Evolutionary conservation across 805 yeast species (phyloP).

Genomic region (Cyberlindnera americana): DNA sequence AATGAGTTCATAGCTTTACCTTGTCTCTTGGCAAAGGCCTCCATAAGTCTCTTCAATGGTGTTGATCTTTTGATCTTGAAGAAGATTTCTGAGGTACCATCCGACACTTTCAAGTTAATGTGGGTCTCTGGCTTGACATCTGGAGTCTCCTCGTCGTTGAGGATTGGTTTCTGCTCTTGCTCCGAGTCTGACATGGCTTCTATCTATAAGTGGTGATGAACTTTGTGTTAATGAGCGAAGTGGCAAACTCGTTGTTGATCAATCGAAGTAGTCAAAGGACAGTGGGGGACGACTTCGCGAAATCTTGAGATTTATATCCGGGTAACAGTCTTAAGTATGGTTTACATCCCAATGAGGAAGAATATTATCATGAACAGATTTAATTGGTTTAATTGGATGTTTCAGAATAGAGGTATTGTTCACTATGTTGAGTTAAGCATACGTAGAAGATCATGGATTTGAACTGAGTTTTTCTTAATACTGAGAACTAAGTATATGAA

Average conservation of each 20-base stretch:
- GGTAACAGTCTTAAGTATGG: neutral
- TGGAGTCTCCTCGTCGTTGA: conserved; percentile 36
- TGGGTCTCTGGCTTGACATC: conserved; percentile 71
- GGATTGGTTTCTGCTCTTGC: conserved; percentile 33
- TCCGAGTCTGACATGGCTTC: conserved; percentile 27
- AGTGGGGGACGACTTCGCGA: neutral
- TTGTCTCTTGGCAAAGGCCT: conserved; percentile 96
- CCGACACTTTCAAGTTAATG: conserved; percentile 90
- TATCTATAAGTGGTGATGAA: too few species aligned
- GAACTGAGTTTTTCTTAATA: too few species aligned
- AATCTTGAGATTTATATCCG: neutral
- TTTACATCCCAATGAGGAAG: too few species aligned
- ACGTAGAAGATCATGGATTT: too few species aligned
- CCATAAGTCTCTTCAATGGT: conserved; percentile 91
- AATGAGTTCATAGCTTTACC: conserved; percentile 81
- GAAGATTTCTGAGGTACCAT: conserved; percentile 89
- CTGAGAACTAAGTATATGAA: too few species aligned
- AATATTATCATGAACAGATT: too few species aligned
- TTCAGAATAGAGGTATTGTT: too few species aligned
- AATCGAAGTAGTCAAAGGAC: too few species aligned
- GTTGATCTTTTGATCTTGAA: conserved; percentile 94
- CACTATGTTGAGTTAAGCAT: too few species aligned
- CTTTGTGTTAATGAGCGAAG: neutral
- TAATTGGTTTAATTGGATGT: too few species aligned
- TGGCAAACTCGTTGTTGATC: neutral